These are phyloP conservation scores for Spencermartinsiella ligniputridi DNA, from an alignment of 1,139 yeast genomes.

Conservation along the genomic window DNA sequence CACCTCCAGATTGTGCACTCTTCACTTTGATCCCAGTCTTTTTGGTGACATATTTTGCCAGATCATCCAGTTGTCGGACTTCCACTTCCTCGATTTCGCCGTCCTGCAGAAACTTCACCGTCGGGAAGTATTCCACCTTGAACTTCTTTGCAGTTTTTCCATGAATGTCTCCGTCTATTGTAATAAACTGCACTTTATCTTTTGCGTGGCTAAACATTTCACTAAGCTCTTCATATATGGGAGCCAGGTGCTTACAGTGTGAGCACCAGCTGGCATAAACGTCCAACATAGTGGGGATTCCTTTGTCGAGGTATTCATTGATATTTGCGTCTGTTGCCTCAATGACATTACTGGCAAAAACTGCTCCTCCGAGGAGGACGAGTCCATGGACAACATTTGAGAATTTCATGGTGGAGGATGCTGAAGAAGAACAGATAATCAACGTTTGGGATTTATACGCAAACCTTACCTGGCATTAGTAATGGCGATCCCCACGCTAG, in stretches of 20 bases:
- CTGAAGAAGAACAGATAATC: no score
- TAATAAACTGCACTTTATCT: slow-evolving; percentile 44
- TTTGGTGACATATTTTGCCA: slow-evolving; percentile 46
- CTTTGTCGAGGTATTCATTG: slow-evolving; percentile 51
- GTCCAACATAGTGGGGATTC: slow-evolving; percentile 63
- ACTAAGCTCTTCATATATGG: slow-evolving; percentile 61
- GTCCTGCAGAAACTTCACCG: slow-evolving; percentile 49
- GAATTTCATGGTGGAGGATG: slow-evolving; percentile 6
- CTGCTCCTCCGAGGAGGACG: neutral
- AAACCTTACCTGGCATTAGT: no score
- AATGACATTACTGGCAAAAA: slow-evolving; percentile 33
- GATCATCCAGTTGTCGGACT: slow-evolving; percentile 40
- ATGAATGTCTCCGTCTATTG: slow-evolving; percentile 65
- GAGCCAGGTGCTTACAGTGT: slow-evolving; percentile 67
- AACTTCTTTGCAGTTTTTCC: slow-evolving; percentile 51
- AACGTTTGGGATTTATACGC: no score
- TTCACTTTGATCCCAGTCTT: slow-evolving; percentile 41
- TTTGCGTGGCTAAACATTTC: slow-evolving; percentile 42
- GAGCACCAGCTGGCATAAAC: slow-evolving; percentile 83
- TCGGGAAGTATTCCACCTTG: slow-evolving; percentile 61
- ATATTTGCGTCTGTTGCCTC: slow-evolving; percentile 48
- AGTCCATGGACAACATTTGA: neutral
- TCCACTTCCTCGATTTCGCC: slow-evolving; percentile 37
- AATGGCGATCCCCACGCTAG: no score
- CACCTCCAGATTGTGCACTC: slow-evolving; percentile 28